These are phyloP conservation scores for Skeletonema grethae DNA, from an alignment of 108 stramenopile genomes.

Conservation along the genomic window DNA sequence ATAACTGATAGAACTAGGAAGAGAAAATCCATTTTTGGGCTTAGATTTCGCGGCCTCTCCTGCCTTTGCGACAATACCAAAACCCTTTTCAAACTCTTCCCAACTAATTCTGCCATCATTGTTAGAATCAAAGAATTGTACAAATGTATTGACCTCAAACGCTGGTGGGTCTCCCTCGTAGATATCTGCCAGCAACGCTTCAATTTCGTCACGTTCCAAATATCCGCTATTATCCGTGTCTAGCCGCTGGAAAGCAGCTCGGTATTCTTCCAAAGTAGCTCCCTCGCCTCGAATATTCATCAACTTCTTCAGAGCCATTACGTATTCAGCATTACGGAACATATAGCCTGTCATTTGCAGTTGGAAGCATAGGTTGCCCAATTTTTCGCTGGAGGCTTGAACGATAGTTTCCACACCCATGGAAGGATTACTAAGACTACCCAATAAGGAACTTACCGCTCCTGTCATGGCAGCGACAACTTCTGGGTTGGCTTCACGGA, in stretches of 20 bases:
- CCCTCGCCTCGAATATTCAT: constrained; percentile 68
- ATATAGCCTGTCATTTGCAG: constrained; percentile 92
- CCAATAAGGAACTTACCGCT: constrained; percentile 71
- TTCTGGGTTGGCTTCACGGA: constrained; percentile 71
- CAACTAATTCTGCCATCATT: constrained; percentile 77
- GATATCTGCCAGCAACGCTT: constrained; percentile 65
- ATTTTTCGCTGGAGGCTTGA: constrained; percentile 76
- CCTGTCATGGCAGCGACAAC: constrained; percentile 85
- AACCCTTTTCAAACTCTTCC: constrained; percentile 85
- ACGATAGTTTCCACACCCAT: constrained; percentile 70
- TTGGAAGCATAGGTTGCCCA: constrained; percentile 81
- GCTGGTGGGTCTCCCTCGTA: constrained; percentile 64
- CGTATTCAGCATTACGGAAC: constrained; percentile 94
- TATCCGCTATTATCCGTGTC: constrained; percentile 79
- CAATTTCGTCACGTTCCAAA: constrained; percentile 72
- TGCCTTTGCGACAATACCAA: constrained; percentile 56
- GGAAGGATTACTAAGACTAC: constrained; percentile 74
- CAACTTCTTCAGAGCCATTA: constrained; percentile 78
- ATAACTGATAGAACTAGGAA: constrained; percentile 28
- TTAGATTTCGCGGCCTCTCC: constrained; percentile 13
- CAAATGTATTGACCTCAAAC: constrained; percentile 78
- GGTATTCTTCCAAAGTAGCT: constrained; percentile 73
- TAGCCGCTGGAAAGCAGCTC: constrained; percentile 76
- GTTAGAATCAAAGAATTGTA: constrained; percentile 88
- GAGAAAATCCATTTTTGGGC: constrained; percentile 18